Evolutionary conservation across 768 basidiomycete genomes (phyloP).

Genomic region (Mycena vulgaris): DNA sequence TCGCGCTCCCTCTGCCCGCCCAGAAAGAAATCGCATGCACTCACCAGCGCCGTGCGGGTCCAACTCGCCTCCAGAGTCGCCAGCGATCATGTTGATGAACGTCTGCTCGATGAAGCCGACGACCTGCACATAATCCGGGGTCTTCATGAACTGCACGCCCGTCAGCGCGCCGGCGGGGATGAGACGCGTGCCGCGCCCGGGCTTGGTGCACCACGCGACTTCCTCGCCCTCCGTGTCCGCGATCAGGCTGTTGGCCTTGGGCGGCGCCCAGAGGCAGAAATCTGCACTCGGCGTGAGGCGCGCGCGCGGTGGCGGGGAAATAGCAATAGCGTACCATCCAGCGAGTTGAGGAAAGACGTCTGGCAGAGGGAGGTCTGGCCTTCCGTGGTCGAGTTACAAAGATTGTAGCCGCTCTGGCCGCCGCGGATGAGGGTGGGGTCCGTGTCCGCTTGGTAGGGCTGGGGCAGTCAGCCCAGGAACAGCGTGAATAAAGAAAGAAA

Average conservation of each 20-base stretch:
- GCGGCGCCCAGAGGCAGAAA: slow-evolving; percentile 79
- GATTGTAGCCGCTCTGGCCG: slow-evolving; percentile 70
- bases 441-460: slow-evolving; percentile 68
- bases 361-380: slow-evolving; percentile 58
- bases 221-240: slow-evolving; percentile 78
- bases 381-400: slow-evolving; percentile 73
- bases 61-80: slow-evolving; percentile 83
- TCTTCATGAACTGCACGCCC: slow-evolving; percentile 76
- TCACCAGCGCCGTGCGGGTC: slow-evolving; percentile 80
- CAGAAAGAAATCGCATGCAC: slow-evolving; percentile 22
- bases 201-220: slow-evolving; percentile 86
- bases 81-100: slow-evolving; percentile 62
- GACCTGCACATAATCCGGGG: slow-evolving; percentile 72
- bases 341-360: slow-evolving; percentile 65
- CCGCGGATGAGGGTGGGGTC: slow-evolving; percentile 61
- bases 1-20: too few relatives aligned
- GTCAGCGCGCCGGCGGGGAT: slow-evolving; percentile 77
- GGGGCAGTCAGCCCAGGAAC: not conserved
- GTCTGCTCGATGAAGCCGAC: slow-evolving; percentile 78
- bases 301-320: too few relatives aligned
- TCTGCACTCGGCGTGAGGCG: slow-evolving; percentile 62
- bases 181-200: slow-evolving; percentile 77
- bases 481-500: not conserved
- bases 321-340: slow-evolving; percentile 58
- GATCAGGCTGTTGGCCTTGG: slow-evolving; percentile 66